Evolutionary conservation across 1,284 basidiomycete genomes (phyloP).

Genomic region (Somion occarium): DNA sequence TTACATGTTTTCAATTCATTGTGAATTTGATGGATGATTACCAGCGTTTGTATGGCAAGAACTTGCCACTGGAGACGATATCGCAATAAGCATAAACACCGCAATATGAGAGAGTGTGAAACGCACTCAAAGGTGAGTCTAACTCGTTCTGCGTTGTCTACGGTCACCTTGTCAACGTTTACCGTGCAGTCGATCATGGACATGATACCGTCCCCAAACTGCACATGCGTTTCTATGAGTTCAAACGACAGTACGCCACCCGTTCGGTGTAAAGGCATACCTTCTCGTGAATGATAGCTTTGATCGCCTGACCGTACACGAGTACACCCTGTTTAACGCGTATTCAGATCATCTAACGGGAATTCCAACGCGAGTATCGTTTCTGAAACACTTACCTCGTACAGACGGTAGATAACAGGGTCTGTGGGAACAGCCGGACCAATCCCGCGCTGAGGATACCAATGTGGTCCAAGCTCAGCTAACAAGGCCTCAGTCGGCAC

Average conservation of each 20-base stretch:
- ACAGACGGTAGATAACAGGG: conserved; percentile 81
- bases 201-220: conserved; percentile 93
- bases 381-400: conserved; percentile 50
- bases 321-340: conserved; percentile 56
- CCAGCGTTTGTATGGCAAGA: conserved; percentile 69
- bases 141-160: conserved; percentile 82
- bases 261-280: conserved; percentile 35
- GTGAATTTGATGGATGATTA: conserved; percentile 29
- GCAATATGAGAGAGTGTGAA: background rate
- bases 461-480: conserved; percentile 54
- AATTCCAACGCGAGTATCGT: background rate
- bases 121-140: conserved; percentile 81
- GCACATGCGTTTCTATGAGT: no score
- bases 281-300: conserved; percentile 88
- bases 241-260: no score
- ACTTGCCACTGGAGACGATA: conserved; percentile 52
- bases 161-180: conserved; percentile 65
- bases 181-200: conserved; percentile 86
- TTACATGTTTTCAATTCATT: no score
- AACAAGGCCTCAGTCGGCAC: conserved; percentile 37
- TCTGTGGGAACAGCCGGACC: conserved; percentile 70
- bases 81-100: conserved; percentile 3
- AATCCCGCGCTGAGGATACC: conserved; percentile 71
- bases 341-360: background rate
- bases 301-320: conserved; percentile 80